Evolutionary conservation across 2,329 filamentous ascomycete species (phyloP), one percentile per base, ranked within the genome.

Genomic region (Hypoxylon sp.): DNA sequence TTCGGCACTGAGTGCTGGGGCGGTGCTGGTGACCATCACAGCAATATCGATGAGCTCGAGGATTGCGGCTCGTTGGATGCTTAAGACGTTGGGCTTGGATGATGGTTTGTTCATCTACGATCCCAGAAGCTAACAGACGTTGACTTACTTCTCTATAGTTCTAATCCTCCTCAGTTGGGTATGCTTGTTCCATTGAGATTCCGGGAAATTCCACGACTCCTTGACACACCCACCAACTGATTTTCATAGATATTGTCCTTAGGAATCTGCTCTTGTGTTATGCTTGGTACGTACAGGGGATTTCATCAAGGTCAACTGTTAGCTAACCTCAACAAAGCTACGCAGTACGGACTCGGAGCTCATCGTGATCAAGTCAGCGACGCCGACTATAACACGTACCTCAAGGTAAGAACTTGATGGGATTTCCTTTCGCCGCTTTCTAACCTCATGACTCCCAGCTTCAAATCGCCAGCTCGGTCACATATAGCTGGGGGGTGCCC

Each of bases 401-500:
- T 69, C 27, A 57, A 70, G 62, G 61, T 72, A 31, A 1, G 56
- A 39, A 35, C 29, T 10, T 32, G 19, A 6, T 50, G 15, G 3
- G 24, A 27, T 15, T 1, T 37, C 24, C 15, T 27, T 6, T 24
- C 27, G 2, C 27, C 15, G 6, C n/a, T 11, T 13, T 42, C 50
- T 57, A 47, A 66, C 11, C 35, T 56, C 5, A 60, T 39, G 7
- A 2, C 6, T 44, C 15, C 6, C 17, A 72, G 71, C 39, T 68
- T 3, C 61, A 69, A 71, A 65, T 62, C 58, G 73, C 67, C 29
- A 71, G 71, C 51, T 79, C 78, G 1, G 44, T 71, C 8, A 73
- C 73, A 0, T 79, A 77, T 39, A 79, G 76, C 48, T 70, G 73
- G 52, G 75, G 77, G 3, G 65, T 79, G 3, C 60, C 71, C 5